These are phyloP conservation scores for Patellifolia procumbens DNA, from an alignment of 179 eudicot genomes.

Conservation along the genomic window DNA sequence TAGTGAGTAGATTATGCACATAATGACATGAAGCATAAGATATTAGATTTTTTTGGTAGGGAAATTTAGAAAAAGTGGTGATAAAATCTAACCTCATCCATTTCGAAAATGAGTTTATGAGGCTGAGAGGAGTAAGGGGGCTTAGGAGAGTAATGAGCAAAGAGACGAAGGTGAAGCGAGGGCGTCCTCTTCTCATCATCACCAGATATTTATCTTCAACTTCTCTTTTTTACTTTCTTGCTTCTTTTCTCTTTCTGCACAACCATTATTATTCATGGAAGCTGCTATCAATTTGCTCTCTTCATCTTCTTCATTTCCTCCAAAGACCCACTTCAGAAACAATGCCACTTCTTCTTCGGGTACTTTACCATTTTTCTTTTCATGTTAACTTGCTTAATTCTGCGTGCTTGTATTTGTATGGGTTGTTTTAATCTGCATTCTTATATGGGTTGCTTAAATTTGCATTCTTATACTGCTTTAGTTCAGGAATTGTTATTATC, in stretches of 20 bases:
- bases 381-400: too few species aligned
- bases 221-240: neutral
- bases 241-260: neutral
- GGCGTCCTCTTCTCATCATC: neutral
- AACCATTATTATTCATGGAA: conserved; percentile 42
- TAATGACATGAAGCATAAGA: too few species aligned
- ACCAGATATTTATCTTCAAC: neutral
- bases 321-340: conserved; percentile 42
- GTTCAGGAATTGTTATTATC: too few species aligned
- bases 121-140: neutral
- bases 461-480: too few species aligned
- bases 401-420: too few species aligned
- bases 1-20: too few species aligned
- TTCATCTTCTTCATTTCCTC: conserved; percentile 56
- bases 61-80: neutral
- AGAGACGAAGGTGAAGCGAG: neutral
- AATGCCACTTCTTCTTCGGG: conserved; percentile 43
- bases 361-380: neutral
- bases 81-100: conserved; percentile 13
- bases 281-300: conserved; percentile 61
- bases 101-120: neutral
- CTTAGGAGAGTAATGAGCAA: neutral
- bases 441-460: too few species aligned
- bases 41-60: too few species aligned
- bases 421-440: too few species aligned